Conservation (phyloP, 2,329 filamentous ascomycete genomes). For the Beauveria sp. region DNA sequence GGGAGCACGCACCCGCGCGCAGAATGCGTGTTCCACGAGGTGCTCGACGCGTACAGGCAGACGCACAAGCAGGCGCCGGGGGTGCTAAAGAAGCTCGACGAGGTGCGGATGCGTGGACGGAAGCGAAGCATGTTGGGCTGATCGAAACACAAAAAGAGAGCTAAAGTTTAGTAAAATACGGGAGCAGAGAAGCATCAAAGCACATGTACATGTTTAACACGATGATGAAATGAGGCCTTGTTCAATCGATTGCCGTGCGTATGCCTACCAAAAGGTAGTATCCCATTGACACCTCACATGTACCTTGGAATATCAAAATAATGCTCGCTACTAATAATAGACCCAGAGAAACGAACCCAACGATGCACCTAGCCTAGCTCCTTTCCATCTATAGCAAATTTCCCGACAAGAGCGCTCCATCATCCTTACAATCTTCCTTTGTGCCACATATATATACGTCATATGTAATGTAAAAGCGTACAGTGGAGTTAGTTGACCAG, state of each 20-base stretch:
- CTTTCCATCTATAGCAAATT: neutral
- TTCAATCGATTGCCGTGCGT: neutral
- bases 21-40: constrained; percentile 64
- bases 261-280: neutral
- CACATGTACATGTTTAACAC: neutral
- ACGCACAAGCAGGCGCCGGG: constrained; percentile 67
- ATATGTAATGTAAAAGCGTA: neutral
- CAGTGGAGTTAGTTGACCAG: constrained; percentile 35
- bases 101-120: constrained; percentile 85
- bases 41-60: constrained; percentile 66
- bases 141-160: neutral
- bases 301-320: neutral
- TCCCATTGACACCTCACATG: neutral
- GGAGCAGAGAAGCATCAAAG: too few species aligned
- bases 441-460: neutral
- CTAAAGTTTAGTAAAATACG: neutral
- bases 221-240: neutral
- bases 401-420: neutral
- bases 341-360: neutral
- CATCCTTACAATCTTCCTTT: neutral
- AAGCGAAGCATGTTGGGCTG: constrained; percentile 96
- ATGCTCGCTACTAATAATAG: constrained; percentile 7
- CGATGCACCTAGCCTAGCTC: neutral
- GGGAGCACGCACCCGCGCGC: constrained; percentile 87
- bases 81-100: constrained; percentile 77